Evolutionary conservation across 306 rosid species (phyloP).

Genomic region (Ormosia semicastrata): DNA sequence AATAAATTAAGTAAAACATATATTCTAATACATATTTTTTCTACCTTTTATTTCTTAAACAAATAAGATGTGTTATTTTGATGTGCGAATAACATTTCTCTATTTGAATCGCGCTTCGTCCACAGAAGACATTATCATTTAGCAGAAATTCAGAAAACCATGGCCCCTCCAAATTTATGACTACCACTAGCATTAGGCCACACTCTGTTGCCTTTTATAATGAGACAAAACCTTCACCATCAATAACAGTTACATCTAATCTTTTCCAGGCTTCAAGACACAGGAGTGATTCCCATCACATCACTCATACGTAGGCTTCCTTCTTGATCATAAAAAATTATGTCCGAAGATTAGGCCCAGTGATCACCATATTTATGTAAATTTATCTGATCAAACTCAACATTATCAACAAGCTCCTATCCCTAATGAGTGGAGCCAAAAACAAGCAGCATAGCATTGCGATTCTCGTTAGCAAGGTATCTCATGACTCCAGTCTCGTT

Average conservation of each 20-base stretch:
- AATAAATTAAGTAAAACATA: too few relatives aligned
- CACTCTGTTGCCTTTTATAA: background rate
- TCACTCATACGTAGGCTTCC: slow-evolving; percentile 40
- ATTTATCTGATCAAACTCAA: slow-evolving; percentile 10
- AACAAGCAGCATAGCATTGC: background rate
- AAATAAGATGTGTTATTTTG: too few relatives aligned
- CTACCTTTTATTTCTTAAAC: too few relatives aligned
- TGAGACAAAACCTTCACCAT: slow-evolving; percentile 32
- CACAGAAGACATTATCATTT: slow-evolving; percentile 11
- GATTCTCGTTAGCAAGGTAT: background rate
- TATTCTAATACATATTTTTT: too few relatives aligned
- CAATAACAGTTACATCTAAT: slow-evolving; percentile 31
- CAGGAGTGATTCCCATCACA: slow-evolving; percentile 36
- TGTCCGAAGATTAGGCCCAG: background rate
- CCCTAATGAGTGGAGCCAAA: slow-evolving; percentile 16
- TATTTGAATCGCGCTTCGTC: background rate
- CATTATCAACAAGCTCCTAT: slow-evolving; percentile 6
- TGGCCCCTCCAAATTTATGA: slow-evolving; percentile 15
- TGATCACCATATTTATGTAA: background rate
- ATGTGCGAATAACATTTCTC: too few relatives aligned
- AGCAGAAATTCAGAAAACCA: background rate
- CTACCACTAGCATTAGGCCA: slow-evolving; percentile 15
- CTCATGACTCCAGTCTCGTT: background rate
- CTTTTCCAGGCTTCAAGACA: slow-evolving; percentile 27
- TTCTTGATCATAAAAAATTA: slow-evolving; percentile 39